Evolutionary conservation across 495 filamentous ascomycete genomes (phyloP).

Genomic region (Lindgomyces ingoldianus): DNA sequence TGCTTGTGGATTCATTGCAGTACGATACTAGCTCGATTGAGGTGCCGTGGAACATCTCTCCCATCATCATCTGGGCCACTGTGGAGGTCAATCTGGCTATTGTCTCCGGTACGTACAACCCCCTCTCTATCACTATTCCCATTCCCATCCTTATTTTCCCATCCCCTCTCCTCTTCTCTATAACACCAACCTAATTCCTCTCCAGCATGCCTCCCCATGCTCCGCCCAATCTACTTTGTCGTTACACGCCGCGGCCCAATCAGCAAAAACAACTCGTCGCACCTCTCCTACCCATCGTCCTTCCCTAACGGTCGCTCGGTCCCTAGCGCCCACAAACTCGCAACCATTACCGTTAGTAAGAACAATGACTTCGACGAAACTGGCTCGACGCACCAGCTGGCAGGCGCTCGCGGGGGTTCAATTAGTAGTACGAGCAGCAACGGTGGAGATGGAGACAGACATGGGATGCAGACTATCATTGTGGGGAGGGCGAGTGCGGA

Average conservation of each 20-base stretch:
- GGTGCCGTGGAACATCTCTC: slow-evolving; percentile 28
- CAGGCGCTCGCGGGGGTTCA: too few relatives aligned
- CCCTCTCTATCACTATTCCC: neutral
- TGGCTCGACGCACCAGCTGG: slow-evolving; percentile 5
- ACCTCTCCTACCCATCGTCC: neutral
- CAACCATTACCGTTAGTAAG: slow-evolving; percentile 5
- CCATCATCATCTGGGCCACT: slow-evolving; percentile 28
- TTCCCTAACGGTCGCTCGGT: neutral
- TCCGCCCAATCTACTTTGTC: slow-evolving; percentile 33
- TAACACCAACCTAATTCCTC: neutral
- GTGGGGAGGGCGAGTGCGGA: too few relatives aligned
- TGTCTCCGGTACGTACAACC: slow-evolving; percentile 20
- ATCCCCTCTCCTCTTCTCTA: neutral
- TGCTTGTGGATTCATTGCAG: slow-evolving; percentile 46
- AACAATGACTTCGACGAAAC: neutral
- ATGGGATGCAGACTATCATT: too few relatives aligned
- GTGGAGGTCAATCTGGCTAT: slow-evolving; percentile 33
- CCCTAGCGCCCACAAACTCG: neutral
- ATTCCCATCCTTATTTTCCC: too few relatives aligned
- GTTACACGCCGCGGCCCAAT: neutral
- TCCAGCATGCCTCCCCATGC: slow-evolving; percentile 34
- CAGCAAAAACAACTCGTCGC: neutral
- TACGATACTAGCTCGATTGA: slow-evolving; percentile 19
- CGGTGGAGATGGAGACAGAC: too few relatives aligned
- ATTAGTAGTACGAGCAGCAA: too few relatives aligned